Evolutionary conservation across 2,329 filamentous ascomycete genomes (phyloP).

Genomic region (Pseudocercospora fijiensis): DNA sequence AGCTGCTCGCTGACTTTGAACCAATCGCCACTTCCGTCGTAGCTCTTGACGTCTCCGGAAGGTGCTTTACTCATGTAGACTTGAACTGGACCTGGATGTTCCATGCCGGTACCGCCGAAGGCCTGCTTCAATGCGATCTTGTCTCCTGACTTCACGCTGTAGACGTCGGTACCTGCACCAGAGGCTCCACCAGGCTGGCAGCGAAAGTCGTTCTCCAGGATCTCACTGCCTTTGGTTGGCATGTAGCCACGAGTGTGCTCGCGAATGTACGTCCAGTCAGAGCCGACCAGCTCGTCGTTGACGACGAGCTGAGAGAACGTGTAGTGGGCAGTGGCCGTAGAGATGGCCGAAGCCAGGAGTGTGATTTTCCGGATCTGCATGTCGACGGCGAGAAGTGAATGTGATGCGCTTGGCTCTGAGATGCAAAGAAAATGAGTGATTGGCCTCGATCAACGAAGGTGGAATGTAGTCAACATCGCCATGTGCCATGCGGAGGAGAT

Average conservation of each 20-base stretch:
- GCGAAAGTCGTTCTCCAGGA: constrained; percentile 17
- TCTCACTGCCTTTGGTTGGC: constrained; percentile 20
- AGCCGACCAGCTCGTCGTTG: constrained; percentile 17
- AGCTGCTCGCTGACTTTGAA: constrained; percentile 27
- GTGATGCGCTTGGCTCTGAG: neutral
- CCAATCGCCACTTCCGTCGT: constrained; percentile 24
- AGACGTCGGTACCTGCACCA: constrained; percentile 14
- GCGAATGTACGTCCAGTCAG: constrained; percentile 26
- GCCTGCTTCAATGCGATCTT: constrained; percentile 21
- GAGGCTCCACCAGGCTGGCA: constrained; percentile 13
- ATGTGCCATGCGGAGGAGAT: neutral
- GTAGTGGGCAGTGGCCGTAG: constrained; percentile 19
- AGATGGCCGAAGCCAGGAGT: constrained; percentile 1
- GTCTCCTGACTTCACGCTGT: constrained; percentile 24
- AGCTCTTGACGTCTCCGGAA: constrained; percentile 20
- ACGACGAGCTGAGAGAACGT: constrained; percentile 26
- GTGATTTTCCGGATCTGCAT: neutral
- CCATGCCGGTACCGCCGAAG: constrained; percentile 21
- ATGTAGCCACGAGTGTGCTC: constrained; percentile 24
- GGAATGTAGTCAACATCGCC: neutral
- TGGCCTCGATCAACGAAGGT: neutral
- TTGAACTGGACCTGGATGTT: constrained; percentile 25
- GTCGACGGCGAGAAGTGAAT: neutral
- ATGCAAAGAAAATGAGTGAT: neutral
- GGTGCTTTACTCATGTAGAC: constrained; percentile 27